These are phyloP conservation scores for Pythium utonaiense DNA, from an alignment of 352 stramenopile genomes.

Conservation along the genomic window DNA sequence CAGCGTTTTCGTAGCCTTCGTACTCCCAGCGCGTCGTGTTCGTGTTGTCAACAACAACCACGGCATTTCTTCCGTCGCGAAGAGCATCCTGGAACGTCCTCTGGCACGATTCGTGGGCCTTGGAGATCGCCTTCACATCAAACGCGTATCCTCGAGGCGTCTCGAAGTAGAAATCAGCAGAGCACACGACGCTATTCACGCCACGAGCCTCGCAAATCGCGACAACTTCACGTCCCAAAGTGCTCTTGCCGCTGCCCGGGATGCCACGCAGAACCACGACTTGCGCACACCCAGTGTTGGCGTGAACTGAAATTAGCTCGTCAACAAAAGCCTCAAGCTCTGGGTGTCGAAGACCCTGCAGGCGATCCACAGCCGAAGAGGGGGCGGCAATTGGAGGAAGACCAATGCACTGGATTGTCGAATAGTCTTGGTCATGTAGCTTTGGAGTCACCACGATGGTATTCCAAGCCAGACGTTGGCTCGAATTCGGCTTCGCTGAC, in stretches of 20 bases:
- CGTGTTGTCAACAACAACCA: constrained; percentile 77
- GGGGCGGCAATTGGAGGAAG: not conserved
- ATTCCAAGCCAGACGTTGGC: constrained; percentile 4
- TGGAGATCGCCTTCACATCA: constrained; percentile 42
- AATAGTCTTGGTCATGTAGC: not conserved
- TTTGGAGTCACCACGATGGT: not conserved
- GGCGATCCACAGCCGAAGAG: not conserved
- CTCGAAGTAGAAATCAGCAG: constrained; percentile 66
- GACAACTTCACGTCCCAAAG: constrained; percentile 39
- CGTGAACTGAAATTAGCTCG: constrained; percentile 31
- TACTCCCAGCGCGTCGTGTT: constrained; percentile 73
- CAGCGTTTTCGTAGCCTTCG: constrained; percentile 37
- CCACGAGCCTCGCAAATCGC: constrained; percentile 30
- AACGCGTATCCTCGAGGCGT: constrained; percentile 59
- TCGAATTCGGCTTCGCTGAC: not conserved
- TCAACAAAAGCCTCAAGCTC: constrained; percentile 32
- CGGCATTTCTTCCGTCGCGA: constrained; percentile 3
- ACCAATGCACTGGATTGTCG: constrained; percentile 18
- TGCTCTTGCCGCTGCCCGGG: constrained; percentile 71
- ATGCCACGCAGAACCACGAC: constrained; percentile 70
- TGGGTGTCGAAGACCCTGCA: constrained; percentile 28
- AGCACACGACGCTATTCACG: constrained; percentile 38
- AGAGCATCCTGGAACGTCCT: constrained; percentile 36
- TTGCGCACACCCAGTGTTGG: constrained; percentile 15
- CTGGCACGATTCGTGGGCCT: constrained; percentile 50